Conservation (phyloP, 1,284 basidiomycete species). For the Cystobasidium sp. region DNA sequence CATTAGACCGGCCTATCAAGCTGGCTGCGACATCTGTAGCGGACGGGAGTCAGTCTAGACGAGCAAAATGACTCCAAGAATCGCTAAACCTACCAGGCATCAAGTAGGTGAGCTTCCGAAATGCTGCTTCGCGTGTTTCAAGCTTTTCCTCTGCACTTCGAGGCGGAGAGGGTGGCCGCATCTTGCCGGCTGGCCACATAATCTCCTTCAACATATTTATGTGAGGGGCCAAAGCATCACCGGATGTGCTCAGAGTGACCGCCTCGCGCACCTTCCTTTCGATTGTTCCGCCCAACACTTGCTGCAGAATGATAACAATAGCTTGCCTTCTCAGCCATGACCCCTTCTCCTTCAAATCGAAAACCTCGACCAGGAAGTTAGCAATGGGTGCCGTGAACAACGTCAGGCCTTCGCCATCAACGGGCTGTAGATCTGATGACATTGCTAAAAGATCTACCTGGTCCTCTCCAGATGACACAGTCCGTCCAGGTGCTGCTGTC, state of each 20-base stretch:
- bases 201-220: conserved; percentile 70
- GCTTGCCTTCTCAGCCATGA: conserved; percentile 97
- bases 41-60: background rate
- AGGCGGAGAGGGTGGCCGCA: conserved; percentile 66
- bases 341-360: conserved; percentile 91
- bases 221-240: conserved; percentile 69
- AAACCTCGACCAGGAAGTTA: conserved; percentile 86
- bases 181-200: conserved; percentile 80
- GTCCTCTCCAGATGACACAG: background rate
- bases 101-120: conserved; percentile 80
- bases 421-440: conserved; percentile 14
- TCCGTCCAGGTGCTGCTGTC: background rate
- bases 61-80: background rate
- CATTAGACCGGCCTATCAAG: conserved; percentile 93
- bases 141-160: conserved; percentile 78
- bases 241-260: conserved; percentile 67
- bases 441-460: conserved; percentile 23
- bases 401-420: conserved; percentile 52
- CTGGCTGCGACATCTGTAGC: conserved; percentile 83
- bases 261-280: conserved; percentile 89
- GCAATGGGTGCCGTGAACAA: conserved; percentile 89
- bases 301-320: conserved; percentile 92
- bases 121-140: conserved; percentile 79
- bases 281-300: conserved; percentile 91
- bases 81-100: conserved; percentile 71